A percentile compares a stretch with the other conserved stretches of the same genome.
phyloP scores from a whole-genome alignment of 2,329 filamentous ascomycete species.

The Calonectria pteridis region DNA sequence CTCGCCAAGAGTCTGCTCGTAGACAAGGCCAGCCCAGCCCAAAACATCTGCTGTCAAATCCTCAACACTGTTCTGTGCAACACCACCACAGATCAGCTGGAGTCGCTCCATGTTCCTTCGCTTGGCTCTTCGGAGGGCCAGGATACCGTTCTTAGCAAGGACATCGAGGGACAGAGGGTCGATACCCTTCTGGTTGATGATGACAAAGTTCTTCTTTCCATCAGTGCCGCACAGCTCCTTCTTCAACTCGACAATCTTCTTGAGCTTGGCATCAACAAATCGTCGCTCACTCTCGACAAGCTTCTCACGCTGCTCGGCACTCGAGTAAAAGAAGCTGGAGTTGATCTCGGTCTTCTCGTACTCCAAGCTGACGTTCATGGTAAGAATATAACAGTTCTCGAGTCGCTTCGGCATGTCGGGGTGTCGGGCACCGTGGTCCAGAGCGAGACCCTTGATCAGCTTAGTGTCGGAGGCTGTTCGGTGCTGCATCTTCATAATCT shows the following conservation, averaged over 20 bases:
- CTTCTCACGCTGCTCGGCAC: conserved; percentile 96
- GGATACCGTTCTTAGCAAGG: conserved; percentile 96
- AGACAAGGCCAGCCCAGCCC: conserved; percentile 95
- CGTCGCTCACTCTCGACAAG: conserved; percentile 96
- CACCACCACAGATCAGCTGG: conserved; percentile 92
- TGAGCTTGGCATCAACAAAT: conserved; percentile 95
- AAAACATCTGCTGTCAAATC: conserved; percentile 89
- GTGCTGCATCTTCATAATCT: conserved; percentile 99
- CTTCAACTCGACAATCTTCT: conserved; percentile 98
- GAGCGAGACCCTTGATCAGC: conserved; percentile 89
- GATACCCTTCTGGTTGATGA: conserved; percentile 99
- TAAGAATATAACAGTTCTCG: conserved; percentile 95
- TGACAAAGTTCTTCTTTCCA: conserved; percentile 93
- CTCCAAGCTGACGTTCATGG: conserved; percentile 95
- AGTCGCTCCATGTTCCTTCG: conserved; percentile 98
- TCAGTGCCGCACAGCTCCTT: conserved; percentile 96
- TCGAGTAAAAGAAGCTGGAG: conserved; percentile 98
- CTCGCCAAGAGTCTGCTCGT: conserved; percentile 97
- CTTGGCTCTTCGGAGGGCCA: conserved; percentile 94
- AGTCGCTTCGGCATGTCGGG: conserved; percentile 98
- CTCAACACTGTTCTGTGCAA: conserved; percentile 95
- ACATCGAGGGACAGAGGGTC: conserved; percentile 96
- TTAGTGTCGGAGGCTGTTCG: conserved; percentile 95
- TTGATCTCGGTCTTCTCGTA: conserved; percentile 99
- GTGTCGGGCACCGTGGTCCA: conserved; percentile 96